Evolutionary conservation across 352 stramenopile species (phyloP).

Genomic region (Globisporangium cylindrosporum): DNA sequence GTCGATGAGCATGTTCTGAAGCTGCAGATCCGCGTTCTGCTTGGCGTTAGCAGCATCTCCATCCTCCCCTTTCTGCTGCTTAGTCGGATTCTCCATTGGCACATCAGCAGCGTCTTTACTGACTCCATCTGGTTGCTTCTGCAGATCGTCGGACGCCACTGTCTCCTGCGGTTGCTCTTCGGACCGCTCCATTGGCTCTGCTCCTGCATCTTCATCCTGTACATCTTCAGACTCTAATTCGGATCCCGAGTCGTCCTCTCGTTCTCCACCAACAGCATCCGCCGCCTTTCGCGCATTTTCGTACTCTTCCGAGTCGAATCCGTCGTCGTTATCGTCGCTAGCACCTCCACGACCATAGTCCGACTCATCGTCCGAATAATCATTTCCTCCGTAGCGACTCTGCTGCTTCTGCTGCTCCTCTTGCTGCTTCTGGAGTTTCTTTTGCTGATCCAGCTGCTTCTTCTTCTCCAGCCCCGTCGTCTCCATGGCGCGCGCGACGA

Average conservation of each 20-base stretch:
- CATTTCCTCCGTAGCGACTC: neutral
- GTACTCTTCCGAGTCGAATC: conserved; percentile 48
- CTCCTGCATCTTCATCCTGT: conserved; percentile 2
- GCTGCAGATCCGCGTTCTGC: conserved; percentile 4
- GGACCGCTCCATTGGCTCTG: neutral
- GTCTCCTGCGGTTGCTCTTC: neutral
- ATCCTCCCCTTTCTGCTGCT: conserved; percentile 2
- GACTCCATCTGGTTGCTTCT: neutral
- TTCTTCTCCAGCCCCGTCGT: conserved; percentile 41
- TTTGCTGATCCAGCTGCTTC: conserved; percentile 20
- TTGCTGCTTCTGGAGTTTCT: conserved; percentile 17
- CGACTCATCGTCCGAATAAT: conserved; percentile 15
- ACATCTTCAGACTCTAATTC: conserved; percentile 11
- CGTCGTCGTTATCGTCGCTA: conserved; percentile 31
- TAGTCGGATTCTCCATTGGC: neutral
- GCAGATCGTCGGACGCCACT: neutral
- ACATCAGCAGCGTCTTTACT: neutral
- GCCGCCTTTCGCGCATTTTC: conserved; percentile 13
- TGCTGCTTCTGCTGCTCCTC: conserved; percentile 17
- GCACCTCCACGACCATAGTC: conserved; percentile 2
- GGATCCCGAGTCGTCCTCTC: conserved; percentile 6
- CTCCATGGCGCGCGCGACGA: conserved; percentile 41
- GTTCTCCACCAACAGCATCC: neutral
- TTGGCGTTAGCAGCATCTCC: conserved; percentile 8
- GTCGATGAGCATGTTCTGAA: conserved; percentile 46